Evolutionary conservation across 2,329 filamentous ascomycete species (phyloP).

Genomic region (Bipolaris bicolor): DNA sequence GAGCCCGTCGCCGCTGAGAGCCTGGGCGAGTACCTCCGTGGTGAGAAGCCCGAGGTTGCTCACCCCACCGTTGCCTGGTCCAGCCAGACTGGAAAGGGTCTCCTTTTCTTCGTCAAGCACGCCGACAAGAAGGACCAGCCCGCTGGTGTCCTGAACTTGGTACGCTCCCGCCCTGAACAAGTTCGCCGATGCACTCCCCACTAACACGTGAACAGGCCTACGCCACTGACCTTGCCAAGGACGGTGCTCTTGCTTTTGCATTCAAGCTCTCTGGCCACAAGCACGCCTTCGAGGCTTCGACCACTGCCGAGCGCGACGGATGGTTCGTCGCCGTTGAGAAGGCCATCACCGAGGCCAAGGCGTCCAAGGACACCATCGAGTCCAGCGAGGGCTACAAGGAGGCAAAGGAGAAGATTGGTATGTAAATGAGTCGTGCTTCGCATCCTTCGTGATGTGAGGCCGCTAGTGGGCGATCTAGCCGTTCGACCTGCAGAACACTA

Average conservation of each 20-base stretch:
- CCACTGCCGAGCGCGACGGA: constrained; percentile 81
- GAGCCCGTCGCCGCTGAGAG: constrained; percentile 74
- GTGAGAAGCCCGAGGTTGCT: constrained; percentile 81
- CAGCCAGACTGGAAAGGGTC: constrained; percentile 90
- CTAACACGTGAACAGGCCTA: constrained; percentile 62
- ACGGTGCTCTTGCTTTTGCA: constrained; percentile 80
- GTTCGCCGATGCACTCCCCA: background rate
- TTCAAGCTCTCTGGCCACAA: constrained; percentile 87
- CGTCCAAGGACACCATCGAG: constrained; percentile 72
- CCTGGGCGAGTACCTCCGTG: constrained; percentile 78
- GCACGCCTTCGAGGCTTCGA: constrained; percentile 85
- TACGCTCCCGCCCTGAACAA: constrained; percentile 55
- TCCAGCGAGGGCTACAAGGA: constrained; percentile 89
- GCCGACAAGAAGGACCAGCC: constrained; percentile 80
- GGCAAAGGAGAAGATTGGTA: constrained; percentile 74
- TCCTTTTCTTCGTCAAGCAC: constrained; percentile 89
- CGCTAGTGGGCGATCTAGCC: constrained; percentile 36
- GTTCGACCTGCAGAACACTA: constrained; percentile 43
- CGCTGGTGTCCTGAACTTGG: constrained; percentile 82
- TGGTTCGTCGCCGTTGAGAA: constrained; percentile 79
- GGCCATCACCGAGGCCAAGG: constrained; percentile 72
- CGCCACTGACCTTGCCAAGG: constrained; percentile 73
- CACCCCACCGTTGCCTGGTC: constrained; percentile 88
- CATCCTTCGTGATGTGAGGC: constrained; percentile 30
- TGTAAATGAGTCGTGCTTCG: constrained; percentile 38